Evolutionary conservation across 2,329 filamentous ascomycete genomes (phyloP).

Genomic region (Acephala macrosclerotiorum): DNA sequence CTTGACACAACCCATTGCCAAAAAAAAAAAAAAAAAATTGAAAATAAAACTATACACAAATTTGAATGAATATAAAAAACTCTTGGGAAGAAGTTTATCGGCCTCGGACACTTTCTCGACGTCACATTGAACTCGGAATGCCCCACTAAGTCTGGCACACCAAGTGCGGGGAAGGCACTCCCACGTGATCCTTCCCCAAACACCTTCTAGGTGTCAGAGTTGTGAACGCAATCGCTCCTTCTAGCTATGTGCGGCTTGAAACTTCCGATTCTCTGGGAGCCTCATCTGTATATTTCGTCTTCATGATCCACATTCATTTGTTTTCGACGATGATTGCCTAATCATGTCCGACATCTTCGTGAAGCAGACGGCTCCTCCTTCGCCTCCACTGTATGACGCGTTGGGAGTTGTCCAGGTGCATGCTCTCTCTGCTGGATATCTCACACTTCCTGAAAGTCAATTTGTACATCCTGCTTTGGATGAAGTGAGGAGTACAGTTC

Average conservation of each 20-base stretch:
- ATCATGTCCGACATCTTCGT: slow-evolving; percentile 18
- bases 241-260: not conserved
- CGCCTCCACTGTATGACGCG: slow-evolving; percentile 4
- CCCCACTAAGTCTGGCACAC: not conserved
- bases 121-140: not conserved
- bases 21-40: not conserved
- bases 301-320: not conserved
- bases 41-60: not conserved
- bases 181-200: slow-evolving; percentile 9
- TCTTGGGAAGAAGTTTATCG: too few relatives aligned
- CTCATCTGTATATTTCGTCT: not conserved
- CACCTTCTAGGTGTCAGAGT: not conserved
- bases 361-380: slow-evolving; percentile 15
- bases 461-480: slow-evolving; percentile 55
- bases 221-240: too few relatives aligned
- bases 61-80: not conserved
- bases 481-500: slow-evolving; percentile 53
- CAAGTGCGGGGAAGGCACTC: slow-evolving; percentile 2
- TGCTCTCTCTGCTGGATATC: slow-evolving; percentile 49
- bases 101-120: not conserved
- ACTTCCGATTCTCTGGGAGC: not conserved
- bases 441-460: slow-evolving; percentile 54
- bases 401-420: slow-evolving; percentile 43
- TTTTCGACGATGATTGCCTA: not conserved
- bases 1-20: slow-evolving; percentile 9